Conservation (phyloP, 176 grass and related monocot species). For the Zea luxurians region DNA sequence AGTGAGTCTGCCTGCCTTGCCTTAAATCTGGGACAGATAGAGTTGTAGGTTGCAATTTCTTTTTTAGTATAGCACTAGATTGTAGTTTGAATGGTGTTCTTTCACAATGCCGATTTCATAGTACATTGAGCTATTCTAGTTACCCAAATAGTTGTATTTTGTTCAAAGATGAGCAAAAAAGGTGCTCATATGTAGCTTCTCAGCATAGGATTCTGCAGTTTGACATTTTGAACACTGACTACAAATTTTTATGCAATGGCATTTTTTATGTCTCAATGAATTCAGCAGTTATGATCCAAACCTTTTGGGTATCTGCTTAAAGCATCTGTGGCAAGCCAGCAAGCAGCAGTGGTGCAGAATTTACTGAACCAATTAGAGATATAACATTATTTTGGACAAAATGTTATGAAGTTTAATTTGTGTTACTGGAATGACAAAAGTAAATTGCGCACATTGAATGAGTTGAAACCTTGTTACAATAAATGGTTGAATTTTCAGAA, state of each 20-base stretch:
- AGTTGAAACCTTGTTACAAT: background rate
- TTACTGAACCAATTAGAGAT: background rate
- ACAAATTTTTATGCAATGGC: background rate
- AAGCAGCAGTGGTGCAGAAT: slow-evolving; percentile 2
- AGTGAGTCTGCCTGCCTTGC: too few relatives aligned
- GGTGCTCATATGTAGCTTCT: background rate
- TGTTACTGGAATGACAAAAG: background rate
- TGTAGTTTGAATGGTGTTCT: slow-evolving; percentile 8
- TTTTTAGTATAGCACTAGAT: slow-evolving; percentile 26
- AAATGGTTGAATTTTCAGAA: background rate
- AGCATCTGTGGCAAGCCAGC: slow-evolving; percentile 15
- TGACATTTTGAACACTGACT: background rate
- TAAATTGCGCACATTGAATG: background rate
- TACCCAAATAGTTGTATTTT: slow-evolving; percentile 26
- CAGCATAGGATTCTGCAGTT: background rate
- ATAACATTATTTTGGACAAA: background rate
- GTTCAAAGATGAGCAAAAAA: slow-evolving; percentile 15
- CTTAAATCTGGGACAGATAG: slow-evolving; percentile 16
- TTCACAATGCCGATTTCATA: slow-evolving; percentile 18
- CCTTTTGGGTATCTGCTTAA: slow-evolving; percentile 23
- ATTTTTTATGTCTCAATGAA: background rate
- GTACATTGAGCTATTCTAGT: slow-evolving; percentile 18
- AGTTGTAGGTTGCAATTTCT: slow-evolving; percentile 30
- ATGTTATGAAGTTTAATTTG: background rate
- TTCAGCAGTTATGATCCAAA: background rate